Base-by-base conservation (phyloP, 78 protist species). In the Emiliania huxleyi region DNA sequence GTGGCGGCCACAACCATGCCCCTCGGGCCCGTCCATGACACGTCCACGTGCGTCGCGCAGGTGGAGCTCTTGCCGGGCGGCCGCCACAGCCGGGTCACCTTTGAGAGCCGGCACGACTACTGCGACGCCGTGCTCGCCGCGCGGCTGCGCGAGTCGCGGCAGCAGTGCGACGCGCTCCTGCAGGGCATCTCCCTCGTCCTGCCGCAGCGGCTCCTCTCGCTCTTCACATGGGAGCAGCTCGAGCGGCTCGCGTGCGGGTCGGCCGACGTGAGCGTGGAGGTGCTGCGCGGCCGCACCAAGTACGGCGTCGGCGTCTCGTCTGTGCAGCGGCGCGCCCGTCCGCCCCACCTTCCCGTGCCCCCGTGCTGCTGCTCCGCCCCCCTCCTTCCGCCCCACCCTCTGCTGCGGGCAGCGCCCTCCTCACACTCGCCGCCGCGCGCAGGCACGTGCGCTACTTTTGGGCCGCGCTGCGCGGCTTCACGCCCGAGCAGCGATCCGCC, bases 371-470 rank as follows among this genome's bases (percentile, higher is more conserved):
- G n/a, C n/a, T n/a, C n/a, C n/a, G n/a, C n/a, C n/a, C n/a, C n/a
- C n/a, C n/a, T n/a, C n/a, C n/a, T n/a, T n/a, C n/a, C n/a, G n/a
- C n/a, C n/a, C n/a, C n/a, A n/a, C n/a, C n/a, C n/a, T n/a, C n/a
- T n/a, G n/a, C n/a, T n/a, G n/a, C n/a, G n/a, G n/a, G n/a, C 91
- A 35, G 71, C 23, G 83, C 55, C 38, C 83, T 29, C 23, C 55
- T 88, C 73, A 88, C n/a, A n/a, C n/a, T n/a, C n/a, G n/a, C n/a
- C 29, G 33, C 40, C n/a, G n/a, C n/a, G n/a, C n/a, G n/a, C n/a
- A n/a, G n/a, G n/a, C 93, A 92, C 88, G 90, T 92, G 12, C 87
- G 77, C 46, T 79, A 62, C 73, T 46, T 92, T 38, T 92, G 93
- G 93, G 1, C 5, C 23, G 43, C 77, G 56, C 46, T 92, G 12